Percentiles rank a stretch among this genome's conserved stretches.
Evolutionary conservation across 768 basidiomycete species (phyloP).

Genomic region (Russula griseocarnosa): DNA sequence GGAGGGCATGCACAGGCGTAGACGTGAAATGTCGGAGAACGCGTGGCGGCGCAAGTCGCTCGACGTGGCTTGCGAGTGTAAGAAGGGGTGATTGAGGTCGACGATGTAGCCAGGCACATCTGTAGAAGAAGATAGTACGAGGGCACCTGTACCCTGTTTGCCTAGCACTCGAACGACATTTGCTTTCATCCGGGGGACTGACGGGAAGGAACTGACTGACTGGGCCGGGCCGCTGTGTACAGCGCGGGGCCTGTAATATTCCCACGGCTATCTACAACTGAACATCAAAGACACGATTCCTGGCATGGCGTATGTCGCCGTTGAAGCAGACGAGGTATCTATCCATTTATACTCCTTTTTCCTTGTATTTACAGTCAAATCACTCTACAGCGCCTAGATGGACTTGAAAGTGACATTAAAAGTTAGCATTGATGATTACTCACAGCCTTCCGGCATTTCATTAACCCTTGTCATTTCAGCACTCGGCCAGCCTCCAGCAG

Average conservation of each 20-base stretch:
- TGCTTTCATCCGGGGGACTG: not conserved
- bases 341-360: not conserved
- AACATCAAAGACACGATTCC: not conserved
- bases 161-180: constrained; percentile 16
- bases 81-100: not conserved
- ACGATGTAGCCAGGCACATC: not conserved
- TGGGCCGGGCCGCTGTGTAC: not conserved
- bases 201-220: not conserved
- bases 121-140: not conserved
- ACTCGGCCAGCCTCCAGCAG: constrained; percentile 16
- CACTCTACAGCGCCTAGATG: constrained; percentile 48
- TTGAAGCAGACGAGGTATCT: constrained; percentile 64
- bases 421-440: not conserved
- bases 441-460: too few relatives aligned
- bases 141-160: constrained; percentile 31
- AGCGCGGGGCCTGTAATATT: not conserved
- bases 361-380: not conserved
- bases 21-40: constrained; percentile 3
- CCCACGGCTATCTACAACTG: constrained; percentile 1
- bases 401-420: constrained; percentile 30
- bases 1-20: not conserved
- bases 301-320: constrained; percentile 65
- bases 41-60: not conserved
- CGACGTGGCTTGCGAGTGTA: not conserved
- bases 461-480: constrained; percentile 1